Evolutionary conservation across 2,329 filamentous ascomycete species (phyloP), one percentile per base, ranked within the genome.

Genomic region (Nigrograna mackinnonii): DNA sequence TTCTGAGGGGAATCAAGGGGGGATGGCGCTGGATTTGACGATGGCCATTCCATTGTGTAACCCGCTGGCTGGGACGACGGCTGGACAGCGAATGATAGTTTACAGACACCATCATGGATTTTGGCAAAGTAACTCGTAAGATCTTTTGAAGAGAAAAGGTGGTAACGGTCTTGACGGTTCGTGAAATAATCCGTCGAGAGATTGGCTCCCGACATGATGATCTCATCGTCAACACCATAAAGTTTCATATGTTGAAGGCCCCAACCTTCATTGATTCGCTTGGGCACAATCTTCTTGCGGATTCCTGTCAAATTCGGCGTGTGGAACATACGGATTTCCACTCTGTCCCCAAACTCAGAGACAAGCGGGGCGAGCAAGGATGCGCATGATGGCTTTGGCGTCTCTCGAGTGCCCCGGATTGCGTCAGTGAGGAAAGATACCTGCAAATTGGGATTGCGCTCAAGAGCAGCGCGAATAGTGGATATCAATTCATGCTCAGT

Each of bases 181-280:
- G 91, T 96, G 60, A 99, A 99, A 70, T 99, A 99, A 62, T 99
- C 92, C 32, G 79, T 82, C 0, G 90, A 96, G 5, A 99, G 74
- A 55, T 99, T 99, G 13, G 94, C 94, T 6, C 83, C 58, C 6
- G 91, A 95, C 58, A 99, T 82, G 52, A 99, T 92, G 44, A 99
- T 87, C 67, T 96, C 91, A 60, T 99, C 91, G 58, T 99, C 94
- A 17, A 96, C 76, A 0, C 94, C 94, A 57, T 99, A 99, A 0
- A 99, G 77, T 77, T 99, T 99, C 92, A 99, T 99, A 64, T 99
- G 94, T 66, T 99, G 94, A 47, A 99, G 72, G 1, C 94, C 94
- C 94, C 94, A 99, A 14, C 94, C 94, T 71, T 99, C 94, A 56
- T 99, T 99, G 65, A 99, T 92, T 16, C 94, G 80, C 62, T 83